Conservation (phyloP, 306 rosid genomes). For the Gillenia trifoliata region DNA sequence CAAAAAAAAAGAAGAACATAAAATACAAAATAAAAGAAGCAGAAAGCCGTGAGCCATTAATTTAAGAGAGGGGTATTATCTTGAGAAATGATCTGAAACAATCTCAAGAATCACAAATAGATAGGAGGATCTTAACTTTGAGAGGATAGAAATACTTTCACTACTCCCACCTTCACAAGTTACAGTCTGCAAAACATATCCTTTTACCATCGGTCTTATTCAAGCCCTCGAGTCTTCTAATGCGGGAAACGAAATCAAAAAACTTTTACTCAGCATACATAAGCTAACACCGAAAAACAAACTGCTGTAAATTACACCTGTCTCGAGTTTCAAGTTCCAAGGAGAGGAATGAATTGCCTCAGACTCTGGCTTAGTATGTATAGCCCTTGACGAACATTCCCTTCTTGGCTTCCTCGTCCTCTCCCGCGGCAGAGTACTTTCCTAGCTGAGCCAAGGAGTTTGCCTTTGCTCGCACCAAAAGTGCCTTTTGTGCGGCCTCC, state of each 20-base stretch:
- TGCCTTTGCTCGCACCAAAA: constrained; percentile 91
- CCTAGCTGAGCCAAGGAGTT: constrained; percentile 97
- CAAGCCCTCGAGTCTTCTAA: constrained; percentile 29
- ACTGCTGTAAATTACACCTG: constrained; percentile 14
- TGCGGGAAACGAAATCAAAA: constrained; percentile 17
- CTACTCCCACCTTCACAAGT: constrained; percentile 3
- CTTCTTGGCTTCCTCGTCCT: constrained; percentile 74
- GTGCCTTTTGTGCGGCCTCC: constrained; percentile 75
- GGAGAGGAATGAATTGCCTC: constrained; percentile 2
- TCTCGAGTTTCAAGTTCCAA: background rate
- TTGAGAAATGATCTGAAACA: too few species aligned
- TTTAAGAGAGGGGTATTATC: too few species aligned
- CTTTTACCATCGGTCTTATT: constrained; percentile 45
- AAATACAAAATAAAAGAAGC: too few species aligned
- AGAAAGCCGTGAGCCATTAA: too few species aligned
- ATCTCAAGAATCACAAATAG: background rate
- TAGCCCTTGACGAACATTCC: constrained; percentile 97
- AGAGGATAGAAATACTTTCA: background rate
- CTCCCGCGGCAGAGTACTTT: constrained; percentile 80
- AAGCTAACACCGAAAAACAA: constrained; percentile 2
- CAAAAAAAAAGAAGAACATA: too few species aligned
- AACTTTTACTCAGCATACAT: constrained; percentile 20
- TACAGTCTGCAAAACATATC: constrained; percentile 17
- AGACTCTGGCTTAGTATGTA: constrained; percentile 49
- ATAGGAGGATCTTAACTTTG: background rate